Evolutionary conservation across 208 protist genomes (phyloP), one percentile per base, ranked within the genome.

Genomic region (Acanthamoeba royreba): DNA sequence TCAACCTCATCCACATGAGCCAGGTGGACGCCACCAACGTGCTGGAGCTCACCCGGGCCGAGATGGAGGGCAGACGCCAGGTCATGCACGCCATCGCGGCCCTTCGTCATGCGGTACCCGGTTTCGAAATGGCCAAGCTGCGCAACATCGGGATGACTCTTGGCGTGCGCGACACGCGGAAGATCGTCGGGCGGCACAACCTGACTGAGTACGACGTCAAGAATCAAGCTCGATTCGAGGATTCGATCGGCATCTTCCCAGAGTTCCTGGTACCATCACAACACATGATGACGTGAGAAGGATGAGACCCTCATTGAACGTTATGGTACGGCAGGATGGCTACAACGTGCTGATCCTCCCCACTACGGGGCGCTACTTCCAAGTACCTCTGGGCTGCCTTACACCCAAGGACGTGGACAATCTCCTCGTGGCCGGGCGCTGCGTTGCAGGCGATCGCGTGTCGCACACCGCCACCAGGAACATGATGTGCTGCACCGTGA

Each of bases 401-500:
- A 42, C 66, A 25, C 69, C 92, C 33, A 35, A 7, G 15, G 81
- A 92, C 28, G 74, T 94, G 9, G 92, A 94, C 85, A 94, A 94
- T 52, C 74, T 94, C 5, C 85, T 94, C 58, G 92, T 94, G 40
- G 92, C 92, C 9, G 92, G 92, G 28, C 72, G 92, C 66, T 61
- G 49, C 63, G 92, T 94, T 2, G 79, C 92, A n/a, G 92, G 92
- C 38, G 92, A 94, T 49, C 47, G 53, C 35, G 92, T 94, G 5
- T 58, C 53, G 47, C 92, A 94, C 38, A 81, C 92, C 11, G 92
- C 92, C 15, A 94, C 46, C 17, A 19, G 92, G 19, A 94, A 94
- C 85, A 94, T 94, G 55, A 94, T 94, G 92, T 86, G 63, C 53
- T 94, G 92, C 74, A 90, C 55, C 38, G 92, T 94, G 55, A 94